phyloP scores from a whole-genome alignment of 495 filamentous ascomycete species.

The Staphylotrichum longicolle region DNA sequence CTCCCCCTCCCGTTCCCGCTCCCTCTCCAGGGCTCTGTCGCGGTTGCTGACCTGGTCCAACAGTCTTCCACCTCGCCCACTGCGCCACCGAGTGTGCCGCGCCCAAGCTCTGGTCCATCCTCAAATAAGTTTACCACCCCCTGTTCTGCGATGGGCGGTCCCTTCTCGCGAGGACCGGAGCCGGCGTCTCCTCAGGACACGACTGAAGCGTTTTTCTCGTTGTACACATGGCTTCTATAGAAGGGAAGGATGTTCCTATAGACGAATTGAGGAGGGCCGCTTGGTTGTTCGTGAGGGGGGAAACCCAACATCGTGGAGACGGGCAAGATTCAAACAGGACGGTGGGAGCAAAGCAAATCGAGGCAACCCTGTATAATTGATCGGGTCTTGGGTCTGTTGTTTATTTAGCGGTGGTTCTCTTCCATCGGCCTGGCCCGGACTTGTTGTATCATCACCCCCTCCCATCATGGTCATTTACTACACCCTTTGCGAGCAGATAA shows the following conservation, averaged over 20 bases:
- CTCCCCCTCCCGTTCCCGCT: slow-evolving; percentile 3
- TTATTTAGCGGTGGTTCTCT: background rate
- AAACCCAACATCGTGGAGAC: slow-evolving; percentile 1
- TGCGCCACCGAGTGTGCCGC: slow-evolving; percentile 89
- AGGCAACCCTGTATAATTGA: slow-evolving; percentile 19
- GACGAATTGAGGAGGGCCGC: slow-evolving; percentile 6
- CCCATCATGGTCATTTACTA: slow-evolving; percentile 19
- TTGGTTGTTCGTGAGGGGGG: slow-evolving; percentile 1
- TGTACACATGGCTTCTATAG: slow-evolving; percentile 18
- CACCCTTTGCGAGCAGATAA: background rate
- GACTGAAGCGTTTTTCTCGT: slow-evolving; percentile 18
- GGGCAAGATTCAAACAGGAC: background rate
- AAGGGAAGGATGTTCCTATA: slow-evolving; percentile 13
- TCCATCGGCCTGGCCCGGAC: background rate
- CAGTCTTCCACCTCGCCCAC: slow-evolving; percentile 98
- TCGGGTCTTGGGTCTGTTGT: slow-evolving; percentile 12
- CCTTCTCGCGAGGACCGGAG: slow-evolving; percentile 7
- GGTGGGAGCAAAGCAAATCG: slow-evolving; percentile 4
- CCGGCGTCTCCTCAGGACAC: slow-evolving; percentile 15
- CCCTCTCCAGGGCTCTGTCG: too few relatives aligned
- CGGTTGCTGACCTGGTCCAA: slow-evolving; percentile 5
- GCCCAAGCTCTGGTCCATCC: slow-evolving; percentile 85
- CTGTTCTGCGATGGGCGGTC: slow-evolving; percentile 5
- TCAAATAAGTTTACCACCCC: slow-evolving; percentile 64
- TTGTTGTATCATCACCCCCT: slow-evolving; percentile 30